Conservation (phyloP, 2,329 filamentous ascomycete genomes). For the Rutstroemia sp. region DNA sequence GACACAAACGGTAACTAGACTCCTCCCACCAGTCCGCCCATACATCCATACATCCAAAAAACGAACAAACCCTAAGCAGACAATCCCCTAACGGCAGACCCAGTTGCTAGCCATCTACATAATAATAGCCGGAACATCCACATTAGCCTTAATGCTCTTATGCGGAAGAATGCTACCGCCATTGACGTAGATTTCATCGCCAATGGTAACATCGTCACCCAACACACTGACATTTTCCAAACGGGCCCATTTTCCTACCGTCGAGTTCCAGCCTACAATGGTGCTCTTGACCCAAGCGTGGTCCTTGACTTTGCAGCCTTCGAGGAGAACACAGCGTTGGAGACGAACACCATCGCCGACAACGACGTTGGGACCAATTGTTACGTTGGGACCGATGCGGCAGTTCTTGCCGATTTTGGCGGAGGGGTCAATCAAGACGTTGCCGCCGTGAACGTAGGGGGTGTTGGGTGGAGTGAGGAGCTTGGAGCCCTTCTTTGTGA, state of each 20-base stretch:
- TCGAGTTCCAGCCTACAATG: slow-evolving; percentile 98
- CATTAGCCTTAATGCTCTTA: slow-evolving; percentile 98
- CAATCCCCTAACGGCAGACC: background rate
- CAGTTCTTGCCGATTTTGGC: slow-evolving; percentile 98
- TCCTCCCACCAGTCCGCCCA: background rate
- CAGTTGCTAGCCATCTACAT: slow-evolving; percentile 41
- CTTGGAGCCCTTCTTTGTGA: slow-evolving; percentile 85
- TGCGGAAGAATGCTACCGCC: slow-evolving; percentile 91
- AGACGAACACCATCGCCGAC: slow-evolving; percentile 90
- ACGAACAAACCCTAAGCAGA: background rate
- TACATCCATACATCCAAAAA: background rate
- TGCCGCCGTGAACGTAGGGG: slow-evolving; percentile 83
- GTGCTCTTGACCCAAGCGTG: slow-evolving; percentile 99
- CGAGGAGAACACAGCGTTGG: slow-evolving; percentile 84
- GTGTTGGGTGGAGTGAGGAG: slow-evolving; percentile 66
- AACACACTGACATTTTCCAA: slow-evolving; percentile 98
- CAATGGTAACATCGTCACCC: slow-evolving; percentile 94
- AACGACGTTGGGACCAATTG: slow-evolving; percentile 86
- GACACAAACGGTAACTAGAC: no score
- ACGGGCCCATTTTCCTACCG: slow-evolving; percentile 89
- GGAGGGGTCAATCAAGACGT: slow-evolving; percentile 88
- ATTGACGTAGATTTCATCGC: slow-evolving; percentile 98
- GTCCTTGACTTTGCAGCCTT: slow-evolving; percentile 92
- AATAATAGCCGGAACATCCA: slow-evolving; percentile 69
- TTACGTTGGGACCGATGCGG: slow-evolving; percentile 94